These are phyloP conservation scores for Suillus variegatus DNA, from an alignment of 768 basidiomycete species.

Conservation along the genomic window DNA sequence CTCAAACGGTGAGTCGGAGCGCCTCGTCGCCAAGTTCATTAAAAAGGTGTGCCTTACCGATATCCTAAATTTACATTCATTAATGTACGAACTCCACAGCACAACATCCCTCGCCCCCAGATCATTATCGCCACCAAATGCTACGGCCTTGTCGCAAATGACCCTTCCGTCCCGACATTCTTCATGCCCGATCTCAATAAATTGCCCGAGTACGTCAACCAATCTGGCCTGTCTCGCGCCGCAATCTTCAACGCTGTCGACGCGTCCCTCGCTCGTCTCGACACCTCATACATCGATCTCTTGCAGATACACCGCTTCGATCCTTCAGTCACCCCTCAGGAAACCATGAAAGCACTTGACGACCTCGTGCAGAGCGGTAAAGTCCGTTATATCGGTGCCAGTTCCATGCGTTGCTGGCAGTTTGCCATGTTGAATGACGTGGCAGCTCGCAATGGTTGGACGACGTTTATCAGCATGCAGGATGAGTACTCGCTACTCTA, in stretches of 20 bases:
- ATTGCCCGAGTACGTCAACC: conserved; percentile 27
- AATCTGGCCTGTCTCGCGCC: conserved; percentile 34
- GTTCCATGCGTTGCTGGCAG: conserved; percentile 49
- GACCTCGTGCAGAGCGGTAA: conserved; percentile 50
- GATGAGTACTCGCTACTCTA: conserved; percentile 55
- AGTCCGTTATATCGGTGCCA: conserved; percentile 52
- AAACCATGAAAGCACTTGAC: conserved; percentile 53
- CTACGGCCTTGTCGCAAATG: conserved; percentile 15
- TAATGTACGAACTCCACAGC: conserved; percentile 15
- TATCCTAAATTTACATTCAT: not conserved
- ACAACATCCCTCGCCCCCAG: conserved; percentile 33
- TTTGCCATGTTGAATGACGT: conserved; percentile 46
- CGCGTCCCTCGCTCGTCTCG: conserved; percentile 36
- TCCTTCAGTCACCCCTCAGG: conserved; percentile 32
- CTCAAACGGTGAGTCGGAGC: conserved; percentile 38
- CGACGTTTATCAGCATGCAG: conserved; percentile 59
- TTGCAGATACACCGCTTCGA: conserved; percentile 50
- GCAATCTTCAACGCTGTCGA: conserved; percentile 40
- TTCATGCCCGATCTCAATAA: conserved; percentile 1
- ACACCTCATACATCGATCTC: conserved; percentile 39
- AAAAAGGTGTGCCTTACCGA: conserved; percentile 27
- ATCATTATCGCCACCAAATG: conserved; percentile 35
- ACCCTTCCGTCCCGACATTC: not conserved
- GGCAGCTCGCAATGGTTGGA: conserved; percentile 47
- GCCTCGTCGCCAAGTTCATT: conserved; percentile 37